A percentile compares a stretch with the other conserved stretches of the same genome.
Conservation (phyloP, 148 eudicot species). For the Camellia granthamiana region DNA sequence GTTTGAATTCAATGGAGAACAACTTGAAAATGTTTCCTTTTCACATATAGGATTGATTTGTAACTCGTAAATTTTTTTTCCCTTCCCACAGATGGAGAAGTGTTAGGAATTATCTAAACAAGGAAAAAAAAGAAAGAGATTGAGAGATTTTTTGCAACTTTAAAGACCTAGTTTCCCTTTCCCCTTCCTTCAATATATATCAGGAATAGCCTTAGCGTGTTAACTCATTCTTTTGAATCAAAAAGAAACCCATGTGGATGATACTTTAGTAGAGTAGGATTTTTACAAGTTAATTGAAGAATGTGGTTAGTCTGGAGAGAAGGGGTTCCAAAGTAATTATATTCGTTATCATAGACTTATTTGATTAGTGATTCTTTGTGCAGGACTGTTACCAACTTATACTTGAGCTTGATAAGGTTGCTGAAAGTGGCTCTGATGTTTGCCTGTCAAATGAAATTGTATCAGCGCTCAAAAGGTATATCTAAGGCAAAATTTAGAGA, state of each 20-base stretch:
- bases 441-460: conserved; percentile 14
- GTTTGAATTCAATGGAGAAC: neutral
- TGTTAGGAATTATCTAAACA: neutral
- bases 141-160: neutral
- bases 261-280: neutral
- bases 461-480: conserved; percentile 18
- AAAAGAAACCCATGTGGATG: neutral
- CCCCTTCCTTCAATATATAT: neutral
- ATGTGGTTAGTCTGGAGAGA: neutral
- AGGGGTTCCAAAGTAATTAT: neutral
- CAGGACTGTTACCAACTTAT: conserved; percentile 26
- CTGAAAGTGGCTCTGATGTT: conserved; percentile 7
- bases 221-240: neutral
- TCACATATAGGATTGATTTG: neutral
- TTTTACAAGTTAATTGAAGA: neutral
- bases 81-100: too few relatives aligned
- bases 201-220: neutral
- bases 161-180: neutral
- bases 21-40: neutral
- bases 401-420: conserved; percentile 19
- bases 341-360: neutral
- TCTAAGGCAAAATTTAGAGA: neutral
- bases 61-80: neutral
- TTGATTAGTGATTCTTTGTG: neutral
- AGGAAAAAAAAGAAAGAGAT: neutral